Conservation (phyloP, 106 monocot species). For the Vanilla planifolia region DNA sequence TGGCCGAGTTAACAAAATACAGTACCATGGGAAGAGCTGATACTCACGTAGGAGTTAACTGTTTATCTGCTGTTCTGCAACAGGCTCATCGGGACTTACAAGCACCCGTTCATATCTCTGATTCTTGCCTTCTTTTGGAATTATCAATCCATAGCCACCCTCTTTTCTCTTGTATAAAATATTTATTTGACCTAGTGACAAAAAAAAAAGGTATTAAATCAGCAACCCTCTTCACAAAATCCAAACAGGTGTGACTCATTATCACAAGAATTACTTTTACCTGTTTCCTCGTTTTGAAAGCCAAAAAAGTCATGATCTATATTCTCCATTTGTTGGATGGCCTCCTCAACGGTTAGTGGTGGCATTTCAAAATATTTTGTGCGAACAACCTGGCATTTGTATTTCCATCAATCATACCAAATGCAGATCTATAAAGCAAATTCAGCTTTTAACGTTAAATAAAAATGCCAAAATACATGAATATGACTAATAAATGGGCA, state of each 20-base stretch:
- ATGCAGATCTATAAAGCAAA: no score
- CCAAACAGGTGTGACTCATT: background rate
- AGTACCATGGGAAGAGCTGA: no score
- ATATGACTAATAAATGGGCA: no score
- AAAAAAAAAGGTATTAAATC: background rate
- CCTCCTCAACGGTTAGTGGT: slow-evolving; percentile 73
- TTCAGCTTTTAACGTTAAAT: no score
- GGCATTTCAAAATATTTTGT: slow-evolving; percentile 96
- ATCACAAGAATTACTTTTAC: slow-evolving; percentile 19
- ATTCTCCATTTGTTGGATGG: slow-evolving; percentile 81
- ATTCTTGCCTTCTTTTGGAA: slow-evolving; percentile 61
- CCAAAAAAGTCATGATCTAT: slow-evolving; percentile 91
- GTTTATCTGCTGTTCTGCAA: slow-evolving; percentile 17
- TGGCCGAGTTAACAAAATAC: no score
- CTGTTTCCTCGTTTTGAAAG: slow-evolving; percentile 86
- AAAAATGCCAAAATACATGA: no score
- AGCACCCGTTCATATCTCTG: slow-evolving; percentile 22
- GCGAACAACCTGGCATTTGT: slow-evolving; percentile 54
- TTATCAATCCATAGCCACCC: slow-evolving; percentile 85
- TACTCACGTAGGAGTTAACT: background rate
- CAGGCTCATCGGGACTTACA: slow-evolving; percentile 16
- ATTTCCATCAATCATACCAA: no score
- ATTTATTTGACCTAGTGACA: slow-evolving; percentile 68
- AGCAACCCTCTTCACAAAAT: background rate
- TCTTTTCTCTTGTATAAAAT: slow-evolving; percentile 91